Percentiles rank a stretch among this genome's conserved stretches.
phyloP scores from a whole-genome alignment of 257 asterid species.

The Solanum infundibuliforme region DNA sequence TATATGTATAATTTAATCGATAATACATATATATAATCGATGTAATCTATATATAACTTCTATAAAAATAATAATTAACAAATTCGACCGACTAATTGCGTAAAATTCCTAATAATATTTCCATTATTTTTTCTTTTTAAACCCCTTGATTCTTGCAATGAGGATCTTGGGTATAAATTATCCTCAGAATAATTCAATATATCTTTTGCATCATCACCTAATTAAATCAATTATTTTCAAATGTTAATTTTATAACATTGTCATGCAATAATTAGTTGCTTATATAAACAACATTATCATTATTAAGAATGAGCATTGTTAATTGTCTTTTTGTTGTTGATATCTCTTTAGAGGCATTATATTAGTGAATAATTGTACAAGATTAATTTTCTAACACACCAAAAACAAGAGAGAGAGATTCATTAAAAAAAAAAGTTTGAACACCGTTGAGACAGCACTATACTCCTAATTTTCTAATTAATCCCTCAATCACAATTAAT shows the following conservation, averaged over 20 bases:
- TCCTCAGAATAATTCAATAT: background rate
- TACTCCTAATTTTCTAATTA: background rate
- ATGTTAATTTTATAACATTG: background rate
- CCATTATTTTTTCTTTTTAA: background rate
- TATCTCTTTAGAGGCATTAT: background rate
- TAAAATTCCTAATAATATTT: too few species aligned
- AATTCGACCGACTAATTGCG: background rate
- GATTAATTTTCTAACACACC: background rate
- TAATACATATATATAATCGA: too few species aligned
- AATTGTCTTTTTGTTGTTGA: background rate
- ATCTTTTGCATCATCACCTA: background rate
- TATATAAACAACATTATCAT: background rate
- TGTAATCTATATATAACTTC: too few species aligned
- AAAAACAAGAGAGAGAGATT: background rate
- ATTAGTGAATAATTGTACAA: background rate
- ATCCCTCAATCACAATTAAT: background rate
- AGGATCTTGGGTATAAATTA: background rate
- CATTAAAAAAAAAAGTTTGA: background rate
- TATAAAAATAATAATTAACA: too few species aligned
- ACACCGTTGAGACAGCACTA: background rate
- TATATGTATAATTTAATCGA: too few species aligned
- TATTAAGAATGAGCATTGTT: background rate
- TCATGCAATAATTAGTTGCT: background rate
- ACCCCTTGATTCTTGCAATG: background rate
- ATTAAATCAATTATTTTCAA: background rate